These are phyloP conservation scores for Wickerhamia fluorescens DNA, from an alignment of 805 yeast species.

Conservation along the genomic window DNA sequence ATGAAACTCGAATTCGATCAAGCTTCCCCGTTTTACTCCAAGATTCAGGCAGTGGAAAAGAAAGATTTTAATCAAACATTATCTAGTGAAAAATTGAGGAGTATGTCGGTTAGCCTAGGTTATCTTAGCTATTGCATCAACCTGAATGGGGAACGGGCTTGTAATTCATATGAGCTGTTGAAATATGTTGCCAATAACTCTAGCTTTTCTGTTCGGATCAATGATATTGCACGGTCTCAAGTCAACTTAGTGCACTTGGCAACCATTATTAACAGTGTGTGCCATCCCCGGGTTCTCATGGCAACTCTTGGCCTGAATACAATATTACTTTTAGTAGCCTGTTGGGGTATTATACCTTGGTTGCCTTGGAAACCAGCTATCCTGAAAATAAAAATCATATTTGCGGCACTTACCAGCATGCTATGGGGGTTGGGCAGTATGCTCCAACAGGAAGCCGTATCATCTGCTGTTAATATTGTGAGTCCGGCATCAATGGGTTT, in stretches of 20 bases:
- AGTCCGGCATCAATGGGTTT: constrained; percentile 46
- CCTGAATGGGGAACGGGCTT: constrained; percentile 22
- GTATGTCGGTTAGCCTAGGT: constrained; percentile 44
- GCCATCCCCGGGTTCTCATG: constrained; percentile 51
- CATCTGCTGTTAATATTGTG: constrained; percentile 36
- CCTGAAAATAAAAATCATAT: constrained; percentile 20
- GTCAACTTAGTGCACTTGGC: constrained; percentile 42
- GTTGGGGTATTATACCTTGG: constrained; percentile 31
- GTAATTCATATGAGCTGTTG: constrained; percentile 26
- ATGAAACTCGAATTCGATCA: constrained; percentile 43
- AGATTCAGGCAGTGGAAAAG: constrained; percentile 30
- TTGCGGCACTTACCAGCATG: constrained; percentile 28
- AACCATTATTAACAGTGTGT: constrained; percentile 34
- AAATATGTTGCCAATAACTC: constrained; percentile 16
- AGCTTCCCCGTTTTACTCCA: constrained; percentile 35
- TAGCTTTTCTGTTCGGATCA: constrained; percentile 28
- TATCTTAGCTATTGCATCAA: constrained; percentile 52
- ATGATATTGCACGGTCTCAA: constrained; percentile 9
- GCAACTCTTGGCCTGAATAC: constrained; percentile 40
- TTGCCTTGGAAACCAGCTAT: constrained; percentile 36
- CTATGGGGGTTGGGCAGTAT: constrained; percentile 63
- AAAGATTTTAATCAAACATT: too few relatives aligned
- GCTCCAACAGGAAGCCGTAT: constrained; percentile 53
- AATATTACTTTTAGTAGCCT: constrained; percentile 30
- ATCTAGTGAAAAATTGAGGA: constrained; percentile 23